These are phyloP conservation scores for Lactarius deliciosus DNA, from an alignment of 768 basidiomycete species.

Conservation along the genomic window DNA sequence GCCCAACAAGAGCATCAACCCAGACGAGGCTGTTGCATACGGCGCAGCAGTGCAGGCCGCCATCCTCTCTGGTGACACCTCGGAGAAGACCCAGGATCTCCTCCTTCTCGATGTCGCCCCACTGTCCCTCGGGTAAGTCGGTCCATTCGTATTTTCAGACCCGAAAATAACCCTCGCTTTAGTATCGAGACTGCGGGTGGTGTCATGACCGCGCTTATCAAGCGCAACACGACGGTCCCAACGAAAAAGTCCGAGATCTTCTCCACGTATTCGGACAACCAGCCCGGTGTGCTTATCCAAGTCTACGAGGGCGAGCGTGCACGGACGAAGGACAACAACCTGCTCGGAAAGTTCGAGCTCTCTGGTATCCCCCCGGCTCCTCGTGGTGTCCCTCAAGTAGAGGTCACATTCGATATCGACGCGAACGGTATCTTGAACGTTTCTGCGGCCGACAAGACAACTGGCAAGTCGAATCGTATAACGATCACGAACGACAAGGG, in stretches of 20 bases:
- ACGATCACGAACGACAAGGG: slow-evolving; percentile 98
- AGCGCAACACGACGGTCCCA: slow-evolving; percentile 97
- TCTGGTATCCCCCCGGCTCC: slow-evolving; percentile 96
- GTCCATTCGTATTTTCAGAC: slow-evolving; percentile 31
- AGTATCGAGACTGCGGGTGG: slow-evolving; percentile 98
- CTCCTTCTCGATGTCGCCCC: slow-evolving; percentile 93
- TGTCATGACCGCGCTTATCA: slow-evolving; percentile 98
- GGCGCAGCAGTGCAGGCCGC: slow-evolving; percentile 99
- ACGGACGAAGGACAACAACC: slow-evolving; percentile 97
- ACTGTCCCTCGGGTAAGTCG: slow-evolving; percentile 59
- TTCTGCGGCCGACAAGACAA: slow-evolving; percentile 93
- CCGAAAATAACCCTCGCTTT: slow-evolving; percentile 25
- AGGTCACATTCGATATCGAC: slow-evolving; percentile 98
- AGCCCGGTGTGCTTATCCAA: slow-evolving; percentile 97
- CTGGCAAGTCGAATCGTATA: slow-evolving; percentile 92
- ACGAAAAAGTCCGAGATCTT: slow-evolving; percentile 99
- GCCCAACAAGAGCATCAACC: slow-evolving; percentile 99
- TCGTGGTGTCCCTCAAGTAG: slow-evolving; percentile 96
- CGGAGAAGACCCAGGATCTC: slow-evolving; percentile 96
- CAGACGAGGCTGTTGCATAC: slow-evolving; percentile 97
- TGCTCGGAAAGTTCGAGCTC: slow-evolving; percentile 97
- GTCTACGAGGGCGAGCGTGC: slow-evolving; percentile 99
- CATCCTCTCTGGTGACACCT: slow-evolving; percentile 96
- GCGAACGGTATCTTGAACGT: slow-evolving; percentile 97
- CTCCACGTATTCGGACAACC: slow-evolving; percentile 98